phyloP scores from a whole-genome alignment of 2,329 filamentous ascomycete species.

The Botrytis cinerea region DNA sequence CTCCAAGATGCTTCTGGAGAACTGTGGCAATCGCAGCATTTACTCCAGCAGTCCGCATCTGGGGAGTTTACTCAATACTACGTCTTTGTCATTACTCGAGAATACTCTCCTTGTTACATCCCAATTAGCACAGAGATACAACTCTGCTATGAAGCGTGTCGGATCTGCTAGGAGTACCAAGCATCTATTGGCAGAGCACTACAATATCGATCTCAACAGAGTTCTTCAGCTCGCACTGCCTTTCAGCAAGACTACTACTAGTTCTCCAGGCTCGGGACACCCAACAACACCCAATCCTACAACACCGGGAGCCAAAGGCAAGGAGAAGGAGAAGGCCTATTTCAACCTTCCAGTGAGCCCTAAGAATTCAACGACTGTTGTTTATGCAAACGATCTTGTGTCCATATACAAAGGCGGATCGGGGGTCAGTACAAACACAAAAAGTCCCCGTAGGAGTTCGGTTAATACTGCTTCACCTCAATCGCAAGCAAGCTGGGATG shows the following conservation, averaged over 20 bases:
- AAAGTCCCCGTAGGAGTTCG: constrained; percentile 37
- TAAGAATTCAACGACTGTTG: constrained; percentile 50
- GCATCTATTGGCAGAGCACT: constrained; percentile 80
- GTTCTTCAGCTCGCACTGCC: constrained; percentile 81
- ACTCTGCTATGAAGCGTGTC: constrained; percentile 79
- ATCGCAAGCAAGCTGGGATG: constrained; percentile 60
- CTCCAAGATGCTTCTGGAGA: constrained; percentile 83
- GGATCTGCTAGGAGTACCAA: constrained; percentile 71
- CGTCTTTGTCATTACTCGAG: constrained; percentile 75
- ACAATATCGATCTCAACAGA: constrained; percentile 74
- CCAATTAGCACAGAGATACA: constrained; percentile 88
- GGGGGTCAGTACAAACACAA: constrained; percentile 41
- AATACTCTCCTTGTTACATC: constrained; percentile 78
- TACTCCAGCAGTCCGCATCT: constrained; percentile 92
- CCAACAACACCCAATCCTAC: constrained; percentile 54
- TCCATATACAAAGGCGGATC: constrained; percentile 65
- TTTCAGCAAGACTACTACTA: constrained; percentile 71
- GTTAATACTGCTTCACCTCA: constrained; percentile 29
- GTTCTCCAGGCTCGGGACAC: constrained; percentile 49
- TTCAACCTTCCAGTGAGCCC: constrained; percentile 45
- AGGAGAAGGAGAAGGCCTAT: constrained; percentile 76
- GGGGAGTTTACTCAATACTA: constrained; percentile 86
- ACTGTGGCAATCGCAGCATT: constrained; percentile 94
- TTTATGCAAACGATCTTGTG: constrained; percentile 83
- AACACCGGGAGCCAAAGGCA: constrained; percentile 66